Evolutionary conservation across 257 asterid genomes (phyloP), one percentile per base, ranked within the genome.

Genomic region (Gentiana straminea): DNA sequence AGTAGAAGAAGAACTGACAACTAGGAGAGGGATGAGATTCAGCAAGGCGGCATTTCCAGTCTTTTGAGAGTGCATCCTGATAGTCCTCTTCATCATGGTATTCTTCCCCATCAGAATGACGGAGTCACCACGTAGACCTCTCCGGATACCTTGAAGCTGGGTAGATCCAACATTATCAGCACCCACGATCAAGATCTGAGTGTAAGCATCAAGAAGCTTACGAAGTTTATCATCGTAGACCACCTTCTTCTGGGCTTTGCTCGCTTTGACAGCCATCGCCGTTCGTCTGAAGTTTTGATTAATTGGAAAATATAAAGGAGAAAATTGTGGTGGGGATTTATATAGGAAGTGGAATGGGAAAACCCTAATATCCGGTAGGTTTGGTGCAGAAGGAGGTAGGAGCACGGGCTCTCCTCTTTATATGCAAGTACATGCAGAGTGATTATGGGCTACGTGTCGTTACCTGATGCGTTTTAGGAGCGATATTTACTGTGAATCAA

Each of bases 11-110:
- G 47, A 33, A 59, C 70, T 45, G 13, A 69, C 78, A 50, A 51
- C 71, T 44, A 73, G 73, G 44, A 65, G 64, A 48, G 73, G 68
- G 43, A 73, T 5, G 52, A 73, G 71, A 39, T 62, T 51, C 13
- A 63, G 74, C 39, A 59, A 13, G 11, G 57, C 60, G 7, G 43
- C 33, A 52, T 71, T 66, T 33, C 70, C 77, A 35, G 73, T 58
- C 1, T 63, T 72, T 53, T 62, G 70, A 36, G 77, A 61, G 12
- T 67, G 73, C n/a, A 67, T 45, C 51, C 46, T 64, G 44, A 72
- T 66, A 35, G 77, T 62, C 58, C 77, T 59, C 60, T 72, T 72
- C 73, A 72, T 72, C 77, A 72, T 67, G 39, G 77, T 72, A 24
- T 72, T 72, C 53, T 72, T 72, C 0, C 77, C 77, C 77, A 72